Base-by-base conservation (phyloP, 345 rosid genomes). In the Pelargonium nanum region DNA sequence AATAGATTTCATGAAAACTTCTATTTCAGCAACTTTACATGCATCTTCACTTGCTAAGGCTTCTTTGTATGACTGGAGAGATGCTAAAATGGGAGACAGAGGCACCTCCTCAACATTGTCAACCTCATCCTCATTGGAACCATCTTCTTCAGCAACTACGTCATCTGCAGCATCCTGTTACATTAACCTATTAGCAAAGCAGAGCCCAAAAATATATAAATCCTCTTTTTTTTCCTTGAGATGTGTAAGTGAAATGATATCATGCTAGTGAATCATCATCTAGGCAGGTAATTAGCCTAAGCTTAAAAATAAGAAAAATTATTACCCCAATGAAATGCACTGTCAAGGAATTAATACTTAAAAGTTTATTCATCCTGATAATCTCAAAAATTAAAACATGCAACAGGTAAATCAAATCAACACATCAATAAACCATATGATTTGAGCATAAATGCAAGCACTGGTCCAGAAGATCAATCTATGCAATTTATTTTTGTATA, bases 41-140 rank as follows among this genome's bases (percentile, higher is more conserved):
- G 82, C 86, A 60, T 92, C 80, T 57, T 81, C 75, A 61, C 70
- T 85, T 19, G 80, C 83, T 65, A 92, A 57, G 53, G 93, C 96
- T 67, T 86, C 91, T 69, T 74, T 81, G 72, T 85, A 92, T 0
- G 80, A 80, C 57, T 59, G 77, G 7, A 92, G 79, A 62, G 82
- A 72, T 22, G 75, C 60, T 56, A 64, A 4, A 59, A 80, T 64
- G 53, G 73, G 76, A n/a, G 87, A 81, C n/a, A 83, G 68, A 56
- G 74, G 72, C 63, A 60, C 64, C 65, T 77, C 90, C 72, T 85
- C 88, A 16, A 62, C 69, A 63, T 70, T 78, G 65, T 56, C 45
- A 65, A 28, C 72, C 48, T 72, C 81, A 54, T 68, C 80, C n/a
- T 45, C 76, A 19, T n/a, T 57, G n/a, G 68, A 60, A 64, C 50